Evolutionary conservation across 345 rosid genomes (phyloP).

Genomic region (Brassica cretica): DNA sequence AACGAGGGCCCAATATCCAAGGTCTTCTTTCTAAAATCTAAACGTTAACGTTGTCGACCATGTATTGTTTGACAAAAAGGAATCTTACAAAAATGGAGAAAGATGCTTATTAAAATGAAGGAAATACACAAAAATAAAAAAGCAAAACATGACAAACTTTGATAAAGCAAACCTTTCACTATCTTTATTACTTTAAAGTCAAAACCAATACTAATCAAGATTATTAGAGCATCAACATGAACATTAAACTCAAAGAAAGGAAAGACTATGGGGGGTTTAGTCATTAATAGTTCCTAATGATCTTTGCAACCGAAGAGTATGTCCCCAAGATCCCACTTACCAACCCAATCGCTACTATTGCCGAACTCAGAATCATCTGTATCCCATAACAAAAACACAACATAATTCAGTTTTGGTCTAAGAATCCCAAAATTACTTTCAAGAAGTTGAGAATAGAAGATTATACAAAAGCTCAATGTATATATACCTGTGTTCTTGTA

Average conservation of each 20-base stretch:
- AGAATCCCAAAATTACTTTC: background rate
- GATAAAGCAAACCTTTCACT: constrained; percentile 17
- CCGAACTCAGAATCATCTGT: constrained; percentile 54
- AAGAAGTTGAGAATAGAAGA: background rate
- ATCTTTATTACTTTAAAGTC: background rate
- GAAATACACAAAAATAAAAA: background rate
- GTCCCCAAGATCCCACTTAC: constrained; percentile 65
- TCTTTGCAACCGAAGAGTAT: constrained; percentile 53
- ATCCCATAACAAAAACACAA: background rate
- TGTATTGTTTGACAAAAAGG: background rate
- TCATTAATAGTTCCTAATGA: constrained; percentile 42
- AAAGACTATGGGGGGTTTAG: background rate
- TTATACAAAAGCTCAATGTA: constrained; percentile 9
- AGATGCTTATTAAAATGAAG: background rate
- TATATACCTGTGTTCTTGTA: constrained; percentile 57
- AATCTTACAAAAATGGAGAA: background rate
- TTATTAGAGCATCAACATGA: constrained; percentile 23
- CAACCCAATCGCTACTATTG: constrained; percentile 48
- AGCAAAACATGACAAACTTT: background rate
- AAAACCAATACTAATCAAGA: constrained; percentile 11
- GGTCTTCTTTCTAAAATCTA: background rate
- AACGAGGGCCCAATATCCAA: background rate
- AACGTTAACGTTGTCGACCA: background rate
- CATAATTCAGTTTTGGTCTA: constrained; percentile 6
- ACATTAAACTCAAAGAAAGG: constrained; percentile 17